Base-by-base conservation (phyloP, 768 basidiomycete species). In the Butyriboletus loyo region DNA sequence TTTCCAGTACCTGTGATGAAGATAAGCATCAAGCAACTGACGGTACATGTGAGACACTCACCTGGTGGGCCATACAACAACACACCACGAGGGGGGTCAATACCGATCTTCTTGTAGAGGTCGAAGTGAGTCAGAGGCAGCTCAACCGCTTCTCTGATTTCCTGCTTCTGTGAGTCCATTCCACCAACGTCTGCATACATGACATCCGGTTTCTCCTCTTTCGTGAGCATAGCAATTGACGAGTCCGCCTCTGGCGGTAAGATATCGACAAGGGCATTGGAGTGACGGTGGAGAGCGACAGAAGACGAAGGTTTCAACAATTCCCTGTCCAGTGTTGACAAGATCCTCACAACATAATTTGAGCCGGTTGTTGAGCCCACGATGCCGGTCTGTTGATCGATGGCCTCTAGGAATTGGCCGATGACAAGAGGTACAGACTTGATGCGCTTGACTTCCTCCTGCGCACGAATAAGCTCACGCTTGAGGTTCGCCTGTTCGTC, bases 361-460 rank as follows among this genome's bases (percentile, higher is more conserved):
- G 90, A 93, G 11, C 97, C 97, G 4, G 97, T 98, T 0, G 97
- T 99, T 14, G 91, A 94, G 43, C 95, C 96, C 19, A 98, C 97
- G 59, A 99, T 99, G 55, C 88, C 93, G 15, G 96, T 93, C 62
- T 88, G 85, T 70, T 98, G 92, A 77, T 99, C 97, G 69, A 99
- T 98, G 46, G 97, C 89, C 75, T 99, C 97, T 32, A 98, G 83
- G 77, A 99, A 99, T 72, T 99, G 97, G 51, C 97, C 97, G 65
- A 99, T 99, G 67, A 99, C 97, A 15, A 99, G 85, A 0, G 97
- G 97, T 7, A 99, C 97, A 48, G 92, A 92, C 74, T 98, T 94
- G 69, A 99, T 99, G 53, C 97, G 90, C 74, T 98, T 97, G 67
- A 99, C 97, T 74, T 99, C 97, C 70, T 99, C 97, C 67, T 99